A percentile compares a stretch with the other conserved stretches of the same genome.
These are phyloP conservation scores for Spathaspora girioi DNA, from an alignment of 805 yeast species.

Conservation along the genomic window DNA sequence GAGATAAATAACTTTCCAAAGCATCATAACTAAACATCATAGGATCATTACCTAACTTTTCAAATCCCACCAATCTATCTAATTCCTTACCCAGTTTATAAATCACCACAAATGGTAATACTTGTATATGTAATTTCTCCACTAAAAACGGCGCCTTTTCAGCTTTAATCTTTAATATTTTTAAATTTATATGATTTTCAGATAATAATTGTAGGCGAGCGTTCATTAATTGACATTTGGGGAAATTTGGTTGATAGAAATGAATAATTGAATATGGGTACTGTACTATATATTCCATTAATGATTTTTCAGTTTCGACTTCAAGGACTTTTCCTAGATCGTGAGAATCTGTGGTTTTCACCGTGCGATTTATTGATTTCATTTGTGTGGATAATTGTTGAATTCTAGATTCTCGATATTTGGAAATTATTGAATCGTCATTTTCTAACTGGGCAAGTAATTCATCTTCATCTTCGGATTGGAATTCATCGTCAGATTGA, in stretches of 20 bases:
- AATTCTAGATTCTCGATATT: conserved; percentile 61
- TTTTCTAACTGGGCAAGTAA: conserved; percentile 47
- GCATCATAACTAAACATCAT: conserved; percentile 44
- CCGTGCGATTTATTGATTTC: conserved; percentile 28
- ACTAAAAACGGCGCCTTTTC: conserved; percentile 70
- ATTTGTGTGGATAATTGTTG: conserved; percentile 49
- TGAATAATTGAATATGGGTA: conserved; percentile 49
- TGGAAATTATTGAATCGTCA: conserved; percentile 38
- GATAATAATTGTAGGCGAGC: conserved; percentile 43
- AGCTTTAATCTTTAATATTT: conserved; percentile 55
- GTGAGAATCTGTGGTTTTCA: conserved; percentile 33
- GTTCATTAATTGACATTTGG: conserved; percentile 60
- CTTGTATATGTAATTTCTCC: conserved; percentile 56
- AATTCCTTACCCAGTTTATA: conserved; percentile 59
- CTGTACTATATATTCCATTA: conserved; percentile 49
- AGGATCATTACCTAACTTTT: conserved; percentile 46
- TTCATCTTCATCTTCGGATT: conserved; percentile 31
- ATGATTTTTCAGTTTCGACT: conserved; percentile 51
- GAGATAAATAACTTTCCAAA: conserved; percentile 39
- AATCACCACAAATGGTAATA: conserved; percentile 66
- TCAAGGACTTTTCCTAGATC: conserved; percentile 26
- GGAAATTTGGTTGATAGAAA: conserved; percentile 59
- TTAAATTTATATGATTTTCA: conserved; percentile 52
- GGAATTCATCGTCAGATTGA: conserved; percentile 38
- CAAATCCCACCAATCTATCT: conserved; percentile 66